A percentile compares a stretch with the other conserved stretches of the same genome.
phyloP scores from a whole-genome alignment of 2,329 filamentous ascomycete genomes.

The Lachnellula hyalina region DNA sequence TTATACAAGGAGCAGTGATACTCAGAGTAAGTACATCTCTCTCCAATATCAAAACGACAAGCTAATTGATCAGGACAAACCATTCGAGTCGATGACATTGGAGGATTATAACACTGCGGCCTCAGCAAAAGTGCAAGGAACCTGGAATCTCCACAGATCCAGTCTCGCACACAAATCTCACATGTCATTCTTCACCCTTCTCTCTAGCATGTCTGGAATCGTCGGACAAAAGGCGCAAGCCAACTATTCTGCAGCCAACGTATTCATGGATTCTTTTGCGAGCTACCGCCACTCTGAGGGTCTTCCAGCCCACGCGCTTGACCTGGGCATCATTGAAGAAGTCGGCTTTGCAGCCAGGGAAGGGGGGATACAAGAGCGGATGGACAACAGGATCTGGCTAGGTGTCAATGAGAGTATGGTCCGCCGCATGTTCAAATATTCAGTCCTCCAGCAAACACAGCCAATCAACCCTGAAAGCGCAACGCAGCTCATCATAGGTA shows the following conservation, averaged over 20 bases:
- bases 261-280: constrained; percentile 40
- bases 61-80: background rate
- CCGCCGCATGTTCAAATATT: constrained; percentile 25
- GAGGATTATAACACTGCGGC: constrained; percentile 32
- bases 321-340: constrained; percentile 46
- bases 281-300: constrained; percentile 36
- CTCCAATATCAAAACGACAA: background rate
- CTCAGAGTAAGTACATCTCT: constrained; percentile 2
- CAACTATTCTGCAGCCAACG: constrained; percentile 48
- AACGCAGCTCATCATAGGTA: constrained; percentile 28
- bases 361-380: constrained; percentile 1
- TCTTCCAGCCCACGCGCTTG: constrained; percentile 41
- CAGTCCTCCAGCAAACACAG: constrained; percentile 27
- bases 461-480: constrained; percentile 13
- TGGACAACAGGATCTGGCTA: constrained; percentile 19
- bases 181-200: constrained; percentile 37
- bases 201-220: constrained; percentile 32
- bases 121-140: constrained; percentile 29
- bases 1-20: constrained; percentile 45
- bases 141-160: constrained; percentile 16
- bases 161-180: constrained; percentile 7
- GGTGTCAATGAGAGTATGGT: constrained; percentile 29
- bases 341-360: constrained; percentile 28
- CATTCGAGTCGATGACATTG: constrained; percentile 30
- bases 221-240: constrained; percentile 30